These are phyloP conservation scores for Eucalyptus marginata DNA, from an alignment of 345 rosid species.

Conservation along the genomic window DNA sequence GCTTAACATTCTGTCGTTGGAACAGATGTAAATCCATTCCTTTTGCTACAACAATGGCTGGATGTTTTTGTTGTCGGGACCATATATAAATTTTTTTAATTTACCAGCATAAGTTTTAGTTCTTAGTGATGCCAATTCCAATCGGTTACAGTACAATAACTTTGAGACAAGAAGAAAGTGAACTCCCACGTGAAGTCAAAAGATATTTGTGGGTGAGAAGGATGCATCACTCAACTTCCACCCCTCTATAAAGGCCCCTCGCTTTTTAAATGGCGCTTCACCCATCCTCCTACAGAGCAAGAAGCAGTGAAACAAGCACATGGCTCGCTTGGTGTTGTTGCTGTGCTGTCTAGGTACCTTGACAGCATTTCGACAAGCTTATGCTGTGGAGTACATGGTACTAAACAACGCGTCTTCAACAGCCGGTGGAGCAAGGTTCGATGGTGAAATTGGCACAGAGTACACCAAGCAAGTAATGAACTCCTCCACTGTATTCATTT, in stretches of 20 bases:
- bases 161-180: too few relatives aligned
- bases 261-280: neutral
- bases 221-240: neutral
- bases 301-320: neutral
- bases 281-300: neutral
- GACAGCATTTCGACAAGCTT: neutral
- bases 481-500: conserved; percentile 6
- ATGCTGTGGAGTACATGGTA: neutral
- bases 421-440: conserved; percentile 7
- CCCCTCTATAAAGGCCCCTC: neutral
- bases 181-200: neutral
- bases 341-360: neutral
- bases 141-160: too few relatives aligned
- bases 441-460: neutral
- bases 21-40: neutral
- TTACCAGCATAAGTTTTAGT: neutral
- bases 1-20: neutral
- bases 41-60: neutral
- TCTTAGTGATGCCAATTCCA: too few relatives aligned
- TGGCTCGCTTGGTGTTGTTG: neutral
- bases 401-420: neutral
- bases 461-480: conserved; percentile 1
- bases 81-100: neutral
- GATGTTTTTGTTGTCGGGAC: neutral
- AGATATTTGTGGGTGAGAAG: too few relatives aligned